phyloP scores from a whole-genome alignment of 2,329 filamentous ascomycete species.

The Apiospora pterosperma region DNA sequence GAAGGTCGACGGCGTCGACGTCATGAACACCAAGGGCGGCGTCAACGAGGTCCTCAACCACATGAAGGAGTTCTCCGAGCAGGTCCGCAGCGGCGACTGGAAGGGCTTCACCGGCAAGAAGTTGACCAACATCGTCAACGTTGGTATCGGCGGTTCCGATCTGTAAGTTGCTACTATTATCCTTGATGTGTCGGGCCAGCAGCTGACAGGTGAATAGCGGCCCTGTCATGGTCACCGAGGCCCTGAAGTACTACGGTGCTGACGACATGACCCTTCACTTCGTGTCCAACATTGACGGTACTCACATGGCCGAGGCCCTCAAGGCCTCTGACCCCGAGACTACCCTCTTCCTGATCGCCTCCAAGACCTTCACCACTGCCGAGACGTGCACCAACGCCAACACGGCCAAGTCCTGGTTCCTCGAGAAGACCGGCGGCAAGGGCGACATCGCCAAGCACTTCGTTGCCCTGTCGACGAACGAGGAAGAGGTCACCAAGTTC shows the following conservation, averaged over 20 bases:
- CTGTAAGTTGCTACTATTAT: slow-evolving; percentile 62
- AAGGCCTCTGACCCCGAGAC: slow-evolving; percentile 89
- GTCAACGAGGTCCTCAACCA: slow-evolving; percentile 90
- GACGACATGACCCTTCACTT: slow-evolving; percentile 89
- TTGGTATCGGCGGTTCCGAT: slow-evolving; percentile 97
- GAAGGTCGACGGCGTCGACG: slow-evolving; percentile 86
- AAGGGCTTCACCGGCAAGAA: slow-evolving; percentile 97
- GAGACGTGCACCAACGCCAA: slow-evolving; percentile 98
- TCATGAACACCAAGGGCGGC: slow-evolving; percentile 83
- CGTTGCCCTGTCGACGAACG: slow-evolving; percentile 95
- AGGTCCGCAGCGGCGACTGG: slow-evolving; percentile 92
- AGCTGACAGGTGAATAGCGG: slow-evolving; percentile 56
- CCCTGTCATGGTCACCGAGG: slow-evolving; percentile 98
- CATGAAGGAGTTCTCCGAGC: slow-evolving; percentile 97
- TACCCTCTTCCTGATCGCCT: slow-evolving; percentile 96
- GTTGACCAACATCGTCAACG: slow-evolving; percentile 93
- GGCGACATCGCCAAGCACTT: slow-evolving; percentile 97
- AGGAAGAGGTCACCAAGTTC: slow-evolving; percentile 93
- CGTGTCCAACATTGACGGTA: slow-evolving; percentile 99
- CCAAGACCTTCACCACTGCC: slow-evolving; percentile 98
- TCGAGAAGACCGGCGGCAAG: slow-evolving; percentile 73
- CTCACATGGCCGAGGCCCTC: slow-evolving; percentile 92
- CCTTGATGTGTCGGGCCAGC: not conserved
- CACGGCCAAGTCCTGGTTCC: slow-evolving; percentile 95
- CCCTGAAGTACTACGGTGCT: slow-evolving; percentile 90